Conservation (phyloP, 345 rosid genomes). For the Eucalyptus pauciflora region DNA sequence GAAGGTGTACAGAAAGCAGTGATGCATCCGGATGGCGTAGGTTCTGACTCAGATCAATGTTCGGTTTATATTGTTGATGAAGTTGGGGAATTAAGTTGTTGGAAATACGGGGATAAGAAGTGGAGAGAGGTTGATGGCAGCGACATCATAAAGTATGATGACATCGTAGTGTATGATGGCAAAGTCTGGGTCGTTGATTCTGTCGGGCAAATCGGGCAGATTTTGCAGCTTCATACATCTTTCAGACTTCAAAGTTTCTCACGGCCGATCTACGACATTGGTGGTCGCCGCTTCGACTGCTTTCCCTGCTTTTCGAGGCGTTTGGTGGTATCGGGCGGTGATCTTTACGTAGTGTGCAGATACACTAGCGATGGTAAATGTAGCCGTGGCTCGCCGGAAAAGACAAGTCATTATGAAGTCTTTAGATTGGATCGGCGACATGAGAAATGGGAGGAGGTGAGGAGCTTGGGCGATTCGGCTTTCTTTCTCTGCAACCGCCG, state of each 20-base stretch:
- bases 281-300: too few relatives aligned
- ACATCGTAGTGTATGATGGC: background rate
- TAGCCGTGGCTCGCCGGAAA: rapidly evolving
- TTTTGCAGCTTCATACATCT: background rate
- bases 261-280: background rate
- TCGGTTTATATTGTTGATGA: background rate
- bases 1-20: background rate
- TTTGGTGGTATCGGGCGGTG: background rate
- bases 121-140: background rate
- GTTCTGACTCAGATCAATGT: background rate
- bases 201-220: background rate
- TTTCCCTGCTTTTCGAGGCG: background rate
- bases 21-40: background rate
- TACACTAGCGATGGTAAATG: rapidly evolving
- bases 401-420: background rate
- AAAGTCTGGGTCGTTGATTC: slow-evolving; percentile 1
- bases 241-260: background rate
- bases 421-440: background rate
- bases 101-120: background rate
- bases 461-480: background rate
- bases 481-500: background rate
- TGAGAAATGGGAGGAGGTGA: background rate
- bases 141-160: background rate
- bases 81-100: background rate
- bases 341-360: background rate